Conservation (phyloP, 805 yeast species). For the Metschnikowia aberdeeniae region DNA sequence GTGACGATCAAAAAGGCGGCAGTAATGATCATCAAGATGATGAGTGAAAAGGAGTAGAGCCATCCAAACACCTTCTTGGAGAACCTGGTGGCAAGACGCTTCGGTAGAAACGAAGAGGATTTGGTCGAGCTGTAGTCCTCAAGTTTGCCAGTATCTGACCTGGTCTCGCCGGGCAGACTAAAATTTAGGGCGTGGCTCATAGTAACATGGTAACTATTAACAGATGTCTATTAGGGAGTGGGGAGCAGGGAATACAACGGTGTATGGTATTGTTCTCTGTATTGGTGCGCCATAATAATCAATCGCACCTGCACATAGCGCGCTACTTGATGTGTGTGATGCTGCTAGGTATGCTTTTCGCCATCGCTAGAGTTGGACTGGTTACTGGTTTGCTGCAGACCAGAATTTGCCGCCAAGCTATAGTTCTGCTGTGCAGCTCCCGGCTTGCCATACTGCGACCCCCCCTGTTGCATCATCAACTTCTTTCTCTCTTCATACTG, state of each 20-base stretch:
- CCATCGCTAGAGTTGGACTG: constrained; percentile 1
- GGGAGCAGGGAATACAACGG: not conserved
- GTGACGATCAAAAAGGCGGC: constrained; percentile 64
- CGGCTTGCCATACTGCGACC: constrained; percentile 10
- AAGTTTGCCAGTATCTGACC: not conserved
- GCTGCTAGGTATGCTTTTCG: not conserved
- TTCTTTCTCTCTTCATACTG: constrained; percentile 38
- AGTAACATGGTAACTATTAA: not conserved
- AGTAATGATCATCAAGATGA: constrained; percentile 30
- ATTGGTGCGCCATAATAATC: not conserved
- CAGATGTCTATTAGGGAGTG: too few species aligned
- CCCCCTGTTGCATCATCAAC: constrained; percentile 27
- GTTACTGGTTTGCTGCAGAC: not conserved
- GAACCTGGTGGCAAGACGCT: constrained; percentile 14
- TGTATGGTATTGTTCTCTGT: not conserved
- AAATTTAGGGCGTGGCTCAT: not conserved
- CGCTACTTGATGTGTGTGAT: not conserved
- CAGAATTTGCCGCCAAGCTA: not conserved
- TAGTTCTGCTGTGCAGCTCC: not conserved
- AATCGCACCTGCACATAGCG: not conserved
- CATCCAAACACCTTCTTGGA: constrained; percentile 29
- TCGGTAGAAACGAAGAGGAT: constrained; percentile 9
- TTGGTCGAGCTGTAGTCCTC: not conserved
- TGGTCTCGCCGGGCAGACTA: not conserved
- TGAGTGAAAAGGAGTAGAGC: constrained; percentile 44